Base-by-base conservation (phyloP, 2,329 filamentous ascomycete species). In the Metarhizium rileyi region DNA sequence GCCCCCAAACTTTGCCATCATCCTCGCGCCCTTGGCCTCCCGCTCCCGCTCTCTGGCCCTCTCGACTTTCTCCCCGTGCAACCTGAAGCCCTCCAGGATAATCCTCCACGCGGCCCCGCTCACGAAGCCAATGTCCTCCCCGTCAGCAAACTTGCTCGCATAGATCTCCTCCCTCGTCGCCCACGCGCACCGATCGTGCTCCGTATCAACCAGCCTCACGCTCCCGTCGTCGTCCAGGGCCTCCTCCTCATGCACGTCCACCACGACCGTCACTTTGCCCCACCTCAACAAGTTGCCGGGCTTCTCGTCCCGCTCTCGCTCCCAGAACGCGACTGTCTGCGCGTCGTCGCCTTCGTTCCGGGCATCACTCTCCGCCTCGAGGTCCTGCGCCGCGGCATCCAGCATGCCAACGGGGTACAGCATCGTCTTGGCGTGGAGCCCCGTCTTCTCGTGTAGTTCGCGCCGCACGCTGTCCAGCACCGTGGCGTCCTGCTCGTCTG, bases 391-490 rank as follows among this genome's bases (percentile, higher is more conserved):
- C 18, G 25, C 26, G 4, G 54, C 27, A 7, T 36, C 20, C 1
- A 49, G 41, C 49, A 53, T 46, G 3, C 57, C 53, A 2, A 63
- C 57, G 1, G 58, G 51, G 4, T 51, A 51, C 9, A 54, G 55
- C 2, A 71, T 60, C 6, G 50, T 49, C 1, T 49, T 55, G 5
- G 64, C 66, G 2, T 50, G 42, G 0, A 76, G 62, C 0, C 69
- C 66, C 0, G 71, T 59, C 55, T 76, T 73, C 55, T 77, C 74
- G 59, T 61, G 65, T 1, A 77, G 62, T 58, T 77, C 74, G 26
- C 74, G 67, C 5, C 66, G 68, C 22, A 64, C 51, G 0, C 65
- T 64, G 8, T 68, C 68, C 4, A 69, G 52, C 2, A 71, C 56
- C 40, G 75, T 74, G 1, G 72, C 73, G 1, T 65, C 59, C 0